These are phyloP conservation scores for Syzygium aqueum DNA, from an alignment of 345 rosid species.

Conservation along the genomic window DNA sequence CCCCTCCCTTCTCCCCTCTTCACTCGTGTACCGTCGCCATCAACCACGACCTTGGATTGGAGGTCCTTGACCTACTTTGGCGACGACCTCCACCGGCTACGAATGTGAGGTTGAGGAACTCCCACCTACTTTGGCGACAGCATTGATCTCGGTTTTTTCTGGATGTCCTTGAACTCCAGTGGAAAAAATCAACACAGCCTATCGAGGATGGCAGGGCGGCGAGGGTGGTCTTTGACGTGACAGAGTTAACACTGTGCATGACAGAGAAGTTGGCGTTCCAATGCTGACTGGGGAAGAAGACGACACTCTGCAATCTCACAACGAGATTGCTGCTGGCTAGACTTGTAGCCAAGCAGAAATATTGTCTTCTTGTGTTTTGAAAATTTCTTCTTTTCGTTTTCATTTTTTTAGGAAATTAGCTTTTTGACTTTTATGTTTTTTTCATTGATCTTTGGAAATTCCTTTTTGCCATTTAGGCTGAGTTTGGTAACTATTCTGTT, in stretches of 20 bases:
- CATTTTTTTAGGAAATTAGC: neutral
- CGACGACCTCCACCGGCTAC: too few species aligned
- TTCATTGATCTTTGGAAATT: neutral
- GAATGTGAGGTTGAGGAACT: too few species aligned
- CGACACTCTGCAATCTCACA: neutral
- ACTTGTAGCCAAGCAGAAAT: neutral
- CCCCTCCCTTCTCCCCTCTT: rapidly evolving
- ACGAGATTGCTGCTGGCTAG: neutral
- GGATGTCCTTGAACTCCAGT: neutral
- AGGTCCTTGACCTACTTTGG: too few species aligned
- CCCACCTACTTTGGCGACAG: neutral
- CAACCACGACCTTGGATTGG: neutral
- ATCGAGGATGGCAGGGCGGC: neutral
- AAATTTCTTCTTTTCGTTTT: neutral
- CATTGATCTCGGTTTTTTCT: neutral
- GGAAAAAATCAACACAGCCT: neutral
- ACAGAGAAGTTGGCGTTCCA: neutral
- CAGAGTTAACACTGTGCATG: neutral
- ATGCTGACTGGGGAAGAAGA: neutral
- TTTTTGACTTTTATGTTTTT: neutral
- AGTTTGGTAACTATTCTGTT: too few species aligned
- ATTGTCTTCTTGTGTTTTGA: neutral
- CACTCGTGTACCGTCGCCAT: neutral
- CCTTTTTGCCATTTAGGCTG: neutral
- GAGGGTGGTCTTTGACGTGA: neutral